A percentile compares a stretch with the other conserved stretches of the same genome.
phyloP scores from a whole-genome alignment of 495 filamentous ascomycete genomes.

The Neurospora sp. region DNA sequence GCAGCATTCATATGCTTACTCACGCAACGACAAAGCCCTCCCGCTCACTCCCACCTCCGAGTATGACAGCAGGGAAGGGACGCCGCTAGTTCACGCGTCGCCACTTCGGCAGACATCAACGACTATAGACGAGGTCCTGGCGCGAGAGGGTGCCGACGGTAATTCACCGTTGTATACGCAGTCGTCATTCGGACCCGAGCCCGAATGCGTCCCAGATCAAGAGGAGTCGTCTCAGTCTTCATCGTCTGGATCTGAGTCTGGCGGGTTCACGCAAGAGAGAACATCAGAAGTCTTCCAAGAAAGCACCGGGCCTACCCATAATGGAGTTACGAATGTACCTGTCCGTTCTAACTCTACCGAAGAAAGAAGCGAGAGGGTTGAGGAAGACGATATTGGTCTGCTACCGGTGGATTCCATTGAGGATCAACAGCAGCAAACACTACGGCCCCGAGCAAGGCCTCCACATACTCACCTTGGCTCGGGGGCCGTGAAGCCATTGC shows the following conservation, averaged over 20 bases:
- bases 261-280: not conserved
- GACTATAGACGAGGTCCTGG: not conserved
- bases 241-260: not conserved
- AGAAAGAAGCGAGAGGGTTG: not conserved
- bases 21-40: conserved; percentile 16
- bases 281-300: not conserved
- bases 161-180: not conserved
- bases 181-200: not conserved
- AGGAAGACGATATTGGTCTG: not conserved
- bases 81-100: not conserved
- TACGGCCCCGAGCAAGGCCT: not conserved
- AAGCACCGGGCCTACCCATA: not conserved
- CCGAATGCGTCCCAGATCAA: not conserved
- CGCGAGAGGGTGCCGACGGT: not conserved
- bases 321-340: not conserved
- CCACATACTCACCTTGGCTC: conserved; percentile 7
- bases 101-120: not conserved
- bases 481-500: conserved; percentile 35
- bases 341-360: not conserved
- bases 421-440: not conserved
- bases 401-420: not conserved
- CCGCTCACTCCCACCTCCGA: conserved; percentile 32
- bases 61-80: conserved; percentile 16
- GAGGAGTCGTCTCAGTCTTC: not conserved
- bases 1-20: conserved; percentile 1